Evolutionary conservation across 345 rosid species (phyloP).

Genomic region (Erucastrum elatum): DNA sequence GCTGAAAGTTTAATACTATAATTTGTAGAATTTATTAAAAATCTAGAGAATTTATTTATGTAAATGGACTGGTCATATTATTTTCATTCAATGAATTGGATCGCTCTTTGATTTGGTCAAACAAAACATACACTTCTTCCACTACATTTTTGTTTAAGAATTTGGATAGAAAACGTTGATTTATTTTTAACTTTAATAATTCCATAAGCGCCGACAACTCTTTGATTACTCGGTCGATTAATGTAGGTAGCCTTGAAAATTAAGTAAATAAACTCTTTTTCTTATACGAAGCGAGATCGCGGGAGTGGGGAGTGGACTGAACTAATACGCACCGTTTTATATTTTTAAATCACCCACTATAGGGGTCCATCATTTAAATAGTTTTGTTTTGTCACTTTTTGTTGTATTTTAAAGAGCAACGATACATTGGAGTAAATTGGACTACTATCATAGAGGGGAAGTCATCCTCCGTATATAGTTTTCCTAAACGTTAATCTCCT

Average conservation of each 20-base stretch:
- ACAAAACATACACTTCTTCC: conserved; percentile 24
- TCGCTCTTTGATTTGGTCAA: conserved; percentile 12
- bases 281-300: conserved; percentile 38
- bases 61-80: not conserved
- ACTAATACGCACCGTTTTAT: conserved; percentile 29
- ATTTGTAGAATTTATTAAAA: not conserved
- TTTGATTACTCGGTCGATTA: not conserved
- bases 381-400: not conserved
- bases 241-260: not conserved
- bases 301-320: conserved; percentile 25
- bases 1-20: not conserved
- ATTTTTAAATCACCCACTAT: not conserved
- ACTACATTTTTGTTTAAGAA: conserved; percentile 7
- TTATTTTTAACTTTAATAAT: not conserved
- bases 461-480: not conserved
- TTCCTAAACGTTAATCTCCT: not conserved
- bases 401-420: not conserved
- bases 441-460: not conserved
- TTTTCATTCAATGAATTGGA: not conserved
- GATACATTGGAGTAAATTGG: not conserved
- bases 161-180: not conserved
- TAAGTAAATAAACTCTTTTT: not conserved
- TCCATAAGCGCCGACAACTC: not conserved
- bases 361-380: not conserved
- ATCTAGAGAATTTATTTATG: not conserved